Base-by-base conservation (phyloP, 257 asterid species). In the Petunia axillaris region DNA sequence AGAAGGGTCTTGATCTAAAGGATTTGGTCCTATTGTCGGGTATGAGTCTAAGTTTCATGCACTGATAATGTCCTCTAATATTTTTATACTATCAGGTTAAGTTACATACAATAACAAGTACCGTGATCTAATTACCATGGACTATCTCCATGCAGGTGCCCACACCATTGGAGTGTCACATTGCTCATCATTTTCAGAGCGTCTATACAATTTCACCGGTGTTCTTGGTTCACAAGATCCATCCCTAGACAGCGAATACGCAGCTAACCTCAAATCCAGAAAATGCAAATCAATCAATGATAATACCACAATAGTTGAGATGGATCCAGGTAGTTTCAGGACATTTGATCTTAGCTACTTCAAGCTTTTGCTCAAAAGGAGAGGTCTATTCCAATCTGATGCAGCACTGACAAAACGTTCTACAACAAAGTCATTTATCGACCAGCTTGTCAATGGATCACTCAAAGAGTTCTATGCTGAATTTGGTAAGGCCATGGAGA, bases 81-180 rank as follows among this genome's bases (percentile, higher is more conserved):
- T 48, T 73, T 6, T 73, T 73, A 15, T 35, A 2, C 5, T 36
- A 52, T 35, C 3, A 10, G 10, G 57, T 2, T 55, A 54, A 57
- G 41, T 58, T 40, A 57, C 54, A 6, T 1, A 7, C 55, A 50
- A 7, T 50, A 50, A 50, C 14, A 52, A 0, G 2, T 50, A 52
- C 2, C 55, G 2, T 9, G 55, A 8, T 52, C 10, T 52, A 8
- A 52, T 52, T 46, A 25, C 25, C 25, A 25, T 25, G 25, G 25
- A 25, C 25, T 25, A 25, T 25, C 25, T 25, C 25, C 25, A 25
- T 52, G 4, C 79, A 88, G 93, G 95, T n/a, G 93, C 86, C 25
- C 93, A 89, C 83, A 89, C 92, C 38, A 88, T 91, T 75, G 94
- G 93, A 48, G 91, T 86, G 2, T 76, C 91, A 4, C 95, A 82